Evolutionary conservation across 2,329 filamentous ascomycete genomes (phyloP).

Genomic region (Scortechinia acanthostroma): DNA sequence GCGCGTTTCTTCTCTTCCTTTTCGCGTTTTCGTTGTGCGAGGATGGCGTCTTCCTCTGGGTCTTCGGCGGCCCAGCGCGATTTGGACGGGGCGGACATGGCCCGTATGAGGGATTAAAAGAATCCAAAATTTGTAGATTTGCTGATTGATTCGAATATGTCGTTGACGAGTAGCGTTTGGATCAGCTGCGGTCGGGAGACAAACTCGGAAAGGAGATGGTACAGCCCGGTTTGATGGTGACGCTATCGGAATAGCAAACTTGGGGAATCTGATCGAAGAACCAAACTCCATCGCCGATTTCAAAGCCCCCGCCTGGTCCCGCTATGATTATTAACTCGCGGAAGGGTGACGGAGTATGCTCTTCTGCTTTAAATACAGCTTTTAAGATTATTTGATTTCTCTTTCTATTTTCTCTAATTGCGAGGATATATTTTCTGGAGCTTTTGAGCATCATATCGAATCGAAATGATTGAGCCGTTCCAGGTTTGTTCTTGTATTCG

Average conservation of each 20-base stretch:
- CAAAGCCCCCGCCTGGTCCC: background rate
- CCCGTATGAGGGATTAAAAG: too few species aligned
- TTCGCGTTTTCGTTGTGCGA: conserved; percentile 1
- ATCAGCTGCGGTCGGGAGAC: too few species aligned
- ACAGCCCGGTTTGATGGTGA: background rate
- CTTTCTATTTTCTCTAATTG: background rate
- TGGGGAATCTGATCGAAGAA: too few species aligned
- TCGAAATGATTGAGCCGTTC: conserved; percentile 1
- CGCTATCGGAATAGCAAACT: too few species aligned
- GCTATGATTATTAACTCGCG: too few species aligned
- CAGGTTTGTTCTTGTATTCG: background rate
- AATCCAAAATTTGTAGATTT: too few species aligned
- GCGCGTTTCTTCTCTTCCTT: background rate
- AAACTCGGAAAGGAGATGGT: background rate
- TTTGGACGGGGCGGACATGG: background rate
- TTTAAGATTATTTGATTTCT: background rate
- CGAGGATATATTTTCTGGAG: too few species aligned
- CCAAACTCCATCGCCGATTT: too few species aligned
- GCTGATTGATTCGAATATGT: too few species aligned
- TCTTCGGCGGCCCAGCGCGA: background rate
- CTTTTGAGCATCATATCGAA: too few species aligned
- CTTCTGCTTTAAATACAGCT: background rate
- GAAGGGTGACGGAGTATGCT: too few species aligned
- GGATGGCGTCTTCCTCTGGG: background rate
- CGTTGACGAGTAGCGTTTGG: too few species aligned